These are phyloP conservation scores for Helotiales sp. DNA, from an alignment of 2,329 filamentous ascomycete species.

Conservation along the genomic window DNA sequence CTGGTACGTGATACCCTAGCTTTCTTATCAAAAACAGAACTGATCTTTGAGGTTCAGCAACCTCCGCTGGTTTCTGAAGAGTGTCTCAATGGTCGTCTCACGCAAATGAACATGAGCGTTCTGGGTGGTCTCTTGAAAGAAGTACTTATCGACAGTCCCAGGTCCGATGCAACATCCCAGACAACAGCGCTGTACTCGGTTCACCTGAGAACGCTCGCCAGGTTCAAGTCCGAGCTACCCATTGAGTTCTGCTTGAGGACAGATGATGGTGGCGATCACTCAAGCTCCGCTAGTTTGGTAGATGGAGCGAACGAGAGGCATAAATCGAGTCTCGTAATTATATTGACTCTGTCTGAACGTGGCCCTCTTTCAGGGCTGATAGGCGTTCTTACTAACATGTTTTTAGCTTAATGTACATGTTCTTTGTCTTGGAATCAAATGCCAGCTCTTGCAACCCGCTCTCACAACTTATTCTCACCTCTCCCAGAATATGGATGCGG, in stretches of 20 bases:
- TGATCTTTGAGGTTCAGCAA: neutral
- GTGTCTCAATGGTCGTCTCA: neutral
- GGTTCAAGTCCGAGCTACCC: neutral
- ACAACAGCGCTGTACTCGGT: neutral
- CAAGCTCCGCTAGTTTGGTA: neutral
- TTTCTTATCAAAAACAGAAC: neutral
- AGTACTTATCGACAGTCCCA: neutral
- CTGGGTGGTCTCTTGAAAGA: neutral
- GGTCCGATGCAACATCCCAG: neutral
- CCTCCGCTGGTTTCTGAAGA: neutral
- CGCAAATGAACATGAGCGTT: conserved; percentile 1
- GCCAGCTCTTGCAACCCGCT: neutral
- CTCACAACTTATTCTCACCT: neutral
- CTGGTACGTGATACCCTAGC: too few relatives aligned
- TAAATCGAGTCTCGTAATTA: neutral
- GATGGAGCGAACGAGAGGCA: neutral
- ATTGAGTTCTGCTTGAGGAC: neutral
- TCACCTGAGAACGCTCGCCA: neutral
- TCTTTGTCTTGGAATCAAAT: neutral
- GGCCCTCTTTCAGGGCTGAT: neutral
- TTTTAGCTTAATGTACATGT: neutral
- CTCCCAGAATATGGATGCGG: neutral
- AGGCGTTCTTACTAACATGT: neutral
- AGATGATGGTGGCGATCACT: neutral
- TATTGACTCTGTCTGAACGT: neutral